Evolutionary conservation across 2,329 filamentous ascomycete species (phyloP), one percentile per base, ranked within the genome.

Genomic region (Colletotrichum somersetense): DNA sequence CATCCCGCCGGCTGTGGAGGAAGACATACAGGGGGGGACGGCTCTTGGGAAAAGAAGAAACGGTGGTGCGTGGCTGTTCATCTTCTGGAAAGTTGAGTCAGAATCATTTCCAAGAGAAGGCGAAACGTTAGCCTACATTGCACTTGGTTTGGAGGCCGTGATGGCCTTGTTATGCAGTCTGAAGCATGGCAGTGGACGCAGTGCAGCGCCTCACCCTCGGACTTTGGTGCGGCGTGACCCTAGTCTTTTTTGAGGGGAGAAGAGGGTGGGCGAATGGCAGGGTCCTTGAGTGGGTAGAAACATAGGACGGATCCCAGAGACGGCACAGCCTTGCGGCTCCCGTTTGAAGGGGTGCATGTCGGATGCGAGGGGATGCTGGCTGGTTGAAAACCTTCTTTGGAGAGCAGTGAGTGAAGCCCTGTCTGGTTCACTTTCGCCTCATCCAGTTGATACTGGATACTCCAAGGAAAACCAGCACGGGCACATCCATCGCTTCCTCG

Each of bases 301-400:
- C 44, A 53, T 46, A 63, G 59, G 66, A n/a, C 59, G 52, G 50
- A 61, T 48, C 20, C 8, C 30, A 44, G 48, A 65, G n/a, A 14
- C 68, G 58, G 66, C 70, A 70, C 55, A 70, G 70, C 66, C 70
- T 72, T 72, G 66, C 61, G 66, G 66, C 23, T 53, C 46, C 12
- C 55, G 66, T 72, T 72, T 72, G 66, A 70, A 72, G 70, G 70
- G 66, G 59, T 57, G 67, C 33, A 65, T 59, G 55, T 50, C 48
- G 44, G 58, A 30, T 68, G 44, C 50, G 11, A 42, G n/a, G 23
- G 59, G 48, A 26, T 59, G 58, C 11, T 53, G 55, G 55, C 53
- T 30, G 20, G 3, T 44, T 42, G 18, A 48, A 56, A 35, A 55
- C 57, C 18, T 35, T 26, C 35, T 18, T 65, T 8, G 11, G 35